phyloP scores from a whole-genome alignment of 371 early-diverging fungal genomes.

The Circinella minor region DNA sequence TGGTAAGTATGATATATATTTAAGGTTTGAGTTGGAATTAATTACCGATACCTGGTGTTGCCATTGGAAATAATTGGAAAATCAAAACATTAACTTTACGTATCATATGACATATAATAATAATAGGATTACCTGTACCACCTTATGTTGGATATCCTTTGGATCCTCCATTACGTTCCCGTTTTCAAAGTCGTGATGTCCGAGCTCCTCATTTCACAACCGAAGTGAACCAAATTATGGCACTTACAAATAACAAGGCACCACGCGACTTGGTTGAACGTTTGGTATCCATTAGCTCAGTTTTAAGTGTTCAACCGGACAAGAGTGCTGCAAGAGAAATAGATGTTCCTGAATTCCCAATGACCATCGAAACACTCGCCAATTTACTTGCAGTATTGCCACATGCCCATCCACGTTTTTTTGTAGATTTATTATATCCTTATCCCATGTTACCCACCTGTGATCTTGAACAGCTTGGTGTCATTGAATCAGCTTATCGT shows the following conservation, averaged over 20 bases:
- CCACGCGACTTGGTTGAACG: constrained; percentile 54
- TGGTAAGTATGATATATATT: constrained; percentile 34
- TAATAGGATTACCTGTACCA: constrained; percentile 72
- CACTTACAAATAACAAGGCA: constrained; percentile 31
- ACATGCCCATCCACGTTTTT: constrained; percentile 57
- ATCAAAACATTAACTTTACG: too few relatives aligned
- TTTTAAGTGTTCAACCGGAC: constrained; percentile 56
- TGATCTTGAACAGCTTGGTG: constrained; percentile 63
- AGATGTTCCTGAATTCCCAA: constrained; percentile 76
- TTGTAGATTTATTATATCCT: constrained; percentile 73
- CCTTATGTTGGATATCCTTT: constrained; percentile 81
- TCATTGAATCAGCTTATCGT: constrained; percentile 72
- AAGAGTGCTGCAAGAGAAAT: constrained; percentile 49
- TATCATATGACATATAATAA: too few relatives aligned
- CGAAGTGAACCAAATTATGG: constrained; percentile 60
- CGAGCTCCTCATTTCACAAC: constrained; percentile 64
- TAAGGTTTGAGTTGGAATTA: background rate
- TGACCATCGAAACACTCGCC: constrained; percentile 61
- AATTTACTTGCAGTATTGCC: constrained; percentile 55
- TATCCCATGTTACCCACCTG: constrained; percentile 67
- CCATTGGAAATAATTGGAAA: too few relatives aligned
- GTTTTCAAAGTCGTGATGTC: constrained; percentile 78
- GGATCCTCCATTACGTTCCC: constrained; percentile 84
- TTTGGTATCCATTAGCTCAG: constrained; percentile 66
- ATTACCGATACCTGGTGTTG: too few relatives aligned